Evolutionary conservation across 306 rosid species (phyloP), one percentile per base, ranked within the genome.

Genomic region (Leucaena leucocephala): DNA sequence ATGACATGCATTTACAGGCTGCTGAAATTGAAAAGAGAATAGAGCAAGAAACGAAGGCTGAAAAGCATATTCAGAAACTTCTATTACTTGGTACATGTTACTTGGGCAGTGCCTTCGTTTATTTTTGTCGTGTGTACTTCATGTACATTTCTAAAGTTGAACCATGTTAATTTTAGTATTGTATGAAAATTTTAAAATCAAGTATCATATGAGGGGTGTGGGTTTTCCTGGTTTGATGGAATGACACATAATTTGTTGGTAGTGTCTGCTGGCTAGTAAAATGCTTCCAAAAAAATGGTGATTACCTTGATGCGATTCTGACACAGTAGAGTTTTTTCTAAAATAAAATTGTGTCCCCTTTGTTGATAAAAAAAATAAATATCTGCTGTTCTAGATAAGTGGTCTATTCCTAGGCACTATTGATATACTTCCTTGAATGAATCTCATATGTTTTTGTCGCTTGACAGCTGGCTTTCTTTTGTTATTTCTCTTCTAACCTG

Each of bases 21-120:
- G 96, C 92, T 57, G 99, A 96, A 74, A 95, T 95, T 63, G 96
- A 93, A 85, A 90, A 93, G 84, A 85, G 99, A 87, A 95, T 93
- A 78, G 99, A 88, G 80, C 90, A 85, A 82, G 98, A 93, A 88
- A 90, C 98, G 10, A 91, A 91, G 86, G 98, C 98, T 40, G 98
- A 95, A 83, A 95, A 87, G 85, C 97, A 94, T 72, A 88, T 94
- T 79, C 98, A 96, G 87, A 96, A 93, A 83, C 99, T 96, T 85
- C 90, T 96, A 39, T 79, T 96, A 57, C 98, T 96, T 49, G 99
- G 99, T 96, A 90, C 15, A 43, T 72, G 72, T 80, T 58, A 45
- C 63, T 55, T 75, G 33, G 45, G 52, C 62, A 65, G 15, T 57
- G 73, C 45, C 40, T 27, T 27, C 27, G 78, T 45, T 76, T 80